Base-by-base conservation (phyloP, 1,284 basidiomycete species). In the Wolfiporia cocos region DNA sequence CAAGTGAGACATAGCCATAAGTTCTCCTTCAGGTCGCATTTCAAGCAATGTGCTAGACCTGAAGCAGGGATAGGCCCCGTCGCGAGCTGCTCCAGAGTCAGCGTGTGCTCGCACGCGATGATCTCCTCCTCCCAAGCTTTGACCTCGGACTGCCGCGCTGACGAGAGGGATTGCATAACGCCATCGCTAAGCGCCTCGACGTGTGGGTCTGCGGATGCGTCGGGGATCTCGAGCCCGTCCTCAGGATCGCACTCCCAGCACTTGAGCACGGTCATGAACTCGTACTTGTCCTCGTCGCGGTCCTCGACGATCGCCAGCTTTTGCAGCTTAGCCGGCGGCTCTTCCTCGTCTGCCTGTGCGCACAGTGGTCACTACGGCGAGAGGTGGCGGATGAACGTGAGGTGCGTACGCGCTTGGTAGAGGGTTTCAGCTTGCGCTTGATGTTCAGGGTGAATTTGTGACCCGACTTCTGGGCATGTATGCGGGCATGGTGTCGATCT, bases 71-170 rank as follows among this genome's bases (percentile, higher is more conserved):
- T 83, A 12, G 65, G 66, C 2, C 70, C 74, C 0, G 69, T 69
- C 0, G 65, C 52, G 3, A 72, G 62, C 59, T 93, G 94, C 39
- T 87, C 69, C 0, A 99, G 71, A 11, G 78, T 79, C 7, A 87
- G 67, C 0, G 92, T 89, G 57, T 99, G 95, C 57, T 91, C 82
- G 69, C 95, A 99, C 3, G 89, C 65, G 0, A 73, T 58, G 23
- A 97, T 86, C 58, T 98, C 95, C 63, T 98, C 93, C 58, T 96
- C 92, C 95, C 96, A 99, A 2, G 94, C 90, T 64, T 97, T 88
- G 44, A 99, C 90, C 58, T 98, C 93, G 1, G 85, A 90, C 57
- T 93, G 87, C 41, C 92, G 87, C 0, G 91, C 86, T 0, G 92
- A 95, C 0, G 92, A 92, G 53, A 92, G 70, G 1, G 92, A 83